Percentiles rank a stretch among this genome's conserved stretches.
These are phyloP conservation scores for Mycena kentingensis DNA, from an alignment of 768 basidiomycete species.

Conservation along the genomic window DNA sequence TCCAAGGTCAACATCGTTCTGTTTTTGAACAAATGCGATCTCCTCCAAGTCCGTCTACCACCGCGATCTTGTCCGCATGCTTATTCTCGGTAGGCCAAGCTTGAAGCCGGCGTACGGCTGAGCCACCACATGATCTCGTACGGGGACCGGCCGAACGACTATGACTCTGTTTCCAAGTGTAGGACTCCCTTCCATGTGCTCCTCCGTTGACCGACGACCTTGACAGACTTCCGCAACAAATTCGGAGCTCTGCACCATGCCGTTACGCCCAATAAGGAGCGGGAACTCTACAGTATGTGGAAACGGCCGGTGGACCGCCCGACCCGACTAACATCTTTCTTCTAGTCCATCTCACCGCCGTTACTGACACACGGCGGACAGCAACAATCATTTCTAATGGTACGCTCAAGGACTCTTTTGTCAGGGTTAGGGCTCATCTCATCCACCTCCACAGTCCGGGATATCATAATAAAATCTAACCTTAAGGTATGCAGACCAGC, in stretches of 20 bases:
- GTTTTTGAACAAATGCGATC: conserved; percentile 82
- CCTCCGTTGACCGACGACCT: conserved; percentile 1
- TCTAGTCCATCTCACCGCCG: conserved; percentile 76
- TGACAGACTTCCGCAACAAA: conserved; percentile 69
- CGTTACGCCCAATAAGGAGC: conserved; percentile 66
- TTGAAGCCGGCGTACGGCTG: conserved; percentile 74
- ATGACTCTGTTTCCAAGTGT: conserved; percentile 76
- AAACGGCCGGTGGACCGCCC: background rate
- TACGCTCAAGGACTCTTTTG: conserved; percentile 35
- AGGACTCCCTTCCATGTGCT: conserved; percentile 27
- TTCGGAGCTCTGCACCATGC: conserved; percentile 71
- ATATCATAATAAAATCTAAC: conserved; percentile 69
- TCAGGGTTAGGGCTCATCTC: conserved; percentile 3
- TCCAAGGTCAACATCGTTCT: conserved; percentile 75
- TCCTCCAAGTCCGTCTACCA: conserved; percentile 55
- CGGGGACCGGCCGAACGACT: conserved; percentile 77
- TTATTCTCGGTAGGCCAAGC: conserved; percentile 54
- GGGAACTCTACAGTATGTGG: conserved; percentile 69
- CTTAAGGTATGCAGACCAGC: too few species aligned
- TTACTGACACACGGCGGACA: conserved; percentile 78
- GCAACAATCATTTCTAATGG: conserved; percentile 73
- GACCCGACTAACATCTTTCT: conserved; percentile 1
- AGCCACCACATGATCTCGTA: conserved; percentile 71
- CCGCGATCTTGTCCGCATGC: conserved; percentile 7
- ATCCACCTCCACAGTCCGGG: conserved; percentile 50